Evolutionary conservation across 352 stramenopile genomes (phyloP).

Genomic region (Globisporangium cystogenes): DNA sequence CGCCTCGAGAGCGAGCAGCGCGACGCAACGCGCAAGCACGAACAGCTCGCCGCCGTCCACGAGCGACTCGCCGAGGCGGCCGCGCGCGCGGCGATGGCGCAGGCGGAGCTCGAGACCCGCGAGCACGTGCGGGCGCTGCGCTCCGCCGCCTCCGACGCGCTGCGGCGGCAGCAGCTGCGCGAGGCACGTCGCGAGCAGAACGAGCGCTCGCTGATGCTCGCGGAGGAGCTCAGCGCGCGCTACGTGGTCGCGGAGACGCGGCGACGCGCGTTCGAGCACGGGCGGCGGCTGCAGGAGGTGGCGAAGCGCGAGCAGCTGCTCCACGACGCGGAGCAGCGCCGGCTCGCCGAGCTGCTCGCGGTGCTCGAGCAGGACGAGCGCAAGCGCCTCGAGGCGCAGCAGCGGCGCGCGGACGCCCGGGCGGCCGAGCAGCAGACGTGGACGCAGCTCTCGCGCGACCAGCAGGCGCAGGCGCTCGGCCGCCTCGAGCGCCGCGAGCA

Average conservation of each 20-base stretch:
- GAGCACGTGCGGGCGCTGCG: conserved; percentile 38
- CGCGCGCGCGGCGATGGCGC: conserved; percentile 32
- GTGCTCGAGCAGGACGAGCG: conserved; percentile 22
- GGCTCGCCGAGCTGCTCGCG: conserved; percentile 18
- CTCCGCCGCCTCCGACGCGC: conserved; percentile 26
- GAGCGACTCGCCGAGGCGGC: conserved; percentile 27
- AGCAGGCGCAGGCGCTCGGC: conserved; percentile 15
- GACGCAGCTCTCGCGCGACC: conserved; percentile 21
- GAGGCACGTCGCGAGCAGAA: conserved; percentile 28
- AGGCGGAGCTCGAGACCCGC: conserved; percentile 37
- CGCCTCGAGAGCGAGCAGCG: conserved; percentile 1
- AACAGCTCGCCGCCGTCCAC: conserved; percentile 11
- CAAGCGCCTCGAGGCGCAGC: conserved; percentile 24
- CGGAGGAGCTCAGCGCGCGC: conserved; percentile 50
- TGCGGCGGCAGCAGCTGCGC: conserved; percentile 24
- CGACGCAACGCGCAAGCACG: conserved; percentile 13
- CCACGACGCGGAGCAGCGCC: conserved; percentile 19
- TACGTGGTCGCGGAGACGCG: conserved; percentile 42
- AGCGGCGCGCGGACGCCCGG: conserved; percentile 15
- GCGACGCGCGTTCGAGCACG: conserved; percentile 23
- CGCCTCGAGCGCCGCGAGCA: conserved; percentile 17
- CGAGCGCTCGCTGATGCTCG: conserved; percentile 42
- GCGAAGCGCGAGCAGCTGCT: conserved; percentile 28
- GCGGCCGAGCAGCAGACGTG: conserved; percentile 22
- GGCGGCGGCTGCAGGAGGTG: conserved; percentile 27